These are phyloP conservation scores for Leccinellum rugosiceps DNA, from an alignment of 768 basidiomycete genomes.

Conservation along the genomic window DNA sequence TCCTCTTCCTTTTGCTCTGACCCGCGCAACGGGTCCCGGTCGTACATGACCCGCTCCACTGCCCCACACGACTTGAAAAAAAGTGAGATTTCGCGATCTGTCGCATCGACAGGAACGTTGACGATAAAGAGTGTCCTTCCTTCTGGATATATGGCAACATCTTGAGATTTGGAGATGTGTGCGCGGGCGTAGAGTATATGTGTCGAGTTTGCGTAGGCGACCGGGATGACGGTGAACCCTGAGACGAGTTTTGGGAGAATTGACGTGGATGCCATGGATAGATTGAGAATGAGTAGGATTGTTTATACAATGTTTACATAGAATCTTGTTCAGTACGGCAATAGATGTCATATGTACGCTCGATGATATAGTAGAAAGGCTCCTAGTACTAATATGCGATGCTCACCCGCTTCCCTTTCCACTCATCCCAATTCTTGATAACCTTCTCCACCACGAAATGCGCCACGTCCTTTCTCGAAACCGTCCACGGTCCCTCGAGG, in stretches of 20 bases:
- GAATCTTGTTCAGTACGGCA: too few relatives aligned
- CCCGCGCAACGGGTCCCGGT: constrained; percentile 38
- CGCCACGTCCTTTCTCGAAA: constrained; percentile 62
- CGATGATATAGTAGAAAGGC: background rate
- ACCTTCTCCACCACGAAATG: constrained; percentile 58
- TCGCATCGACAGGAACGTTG: constrained; percentile 86
- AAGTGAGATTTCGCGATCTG: constrained; percentile 70
- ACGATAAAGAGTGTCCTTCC: constrained; percentile 83
- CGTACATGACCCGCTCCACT: constrained; percentile 71
- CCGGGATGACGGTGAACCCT: constrained; percentile 38
- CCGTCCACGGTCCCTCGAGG: constrained; percentile 41
- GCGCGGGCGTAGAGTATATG: constrained; percentile 80
- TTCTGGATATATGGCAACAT: constrained; percentile 35
- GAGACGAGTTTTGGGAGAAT: constrained; percentile 24
- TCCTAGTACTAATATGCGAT: constrained; percentile 54
- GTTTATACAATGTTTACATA: too few relatives aligned
- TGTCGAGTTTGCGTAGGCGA: constrained; percentile 40
- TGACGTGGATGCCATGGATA: constrained; percentile 8
- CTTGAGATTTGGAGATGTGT: constrained; percentile 50
- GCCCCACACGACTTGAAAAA: constrained; percentile 80
- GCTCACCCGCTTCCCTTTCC: constrained; percentile 46
- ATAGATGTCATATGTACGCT: too few relatives aligned
- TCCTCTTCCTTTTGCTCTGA: constrained; percentile 25
- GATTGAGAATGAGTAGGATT: too few relatives aligned
- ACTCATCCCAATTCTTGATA: constrained; percentile 48